Evolutionary conservation across 495 filamentous ascomycete genomes (phyloP).

Genomic region (Penicillium malachiteum): DNA sequence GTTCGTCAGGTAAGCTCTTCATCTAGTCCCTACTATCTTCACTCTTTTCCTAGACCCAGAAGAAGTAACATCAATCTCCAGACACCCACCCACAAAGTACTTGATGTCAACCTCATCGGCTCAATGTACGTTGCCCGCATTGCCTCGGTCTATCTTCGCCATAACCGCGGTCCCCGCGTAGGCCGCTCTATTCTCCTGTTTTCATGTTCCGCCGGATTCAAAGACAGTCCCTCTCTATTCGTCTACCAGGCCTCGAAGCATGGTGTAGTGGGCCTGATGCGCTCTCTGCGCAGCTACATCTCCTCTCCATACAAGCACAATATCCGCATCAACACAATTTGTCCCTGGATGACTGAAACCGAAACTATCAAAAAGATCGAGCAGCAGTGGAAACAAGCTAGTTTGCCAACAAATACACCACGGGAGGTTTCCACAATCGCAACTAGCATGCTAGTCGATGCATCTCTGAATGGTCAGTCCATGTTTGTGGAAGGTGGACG

Average conservation of each 20-base stretch:
- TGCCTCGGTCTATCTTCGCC: conserved; percentile 46
- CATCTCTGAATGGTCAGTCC: conserved; percentile 40
- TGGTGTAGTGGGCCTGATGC: conserved; percentile 50
- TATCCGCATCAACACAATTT: conserved; percentile 53
- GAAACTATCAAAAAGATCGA: conserved; percentile 41
- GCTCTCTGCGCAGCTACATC: conserved; percentile 43
- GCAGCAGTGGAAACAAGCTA: conserved; percentile 42
- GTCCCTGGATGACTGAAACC: conserved; percentile 54
- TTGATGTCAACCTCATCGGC: conserved; percentile 52
- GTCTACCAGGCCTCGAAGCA: conserved; percentile 52
- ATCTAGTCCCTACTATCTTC: neutral
- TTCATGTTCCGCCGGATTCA: conserved; percentile 46
- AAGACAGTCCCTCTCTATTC: conserved; percentile 45
- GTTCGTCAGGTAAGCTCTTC: conserved; percentile 31
- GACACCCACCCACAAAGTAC: conserved; percentile 42
- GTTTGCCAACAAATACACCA: conserved; percentile 46
- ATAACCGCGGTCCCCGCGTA: conserved; percentile 36
- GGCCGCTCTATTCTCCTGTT: conserved; percentile 50
- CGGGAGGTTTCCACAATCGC: conserved; percentile 45
- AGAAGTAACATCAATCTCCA: conserved; percentile 27
- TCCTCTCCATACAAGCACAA: conserved; percentile 36
- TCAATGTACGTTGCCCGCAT: conserved; percentile 47
- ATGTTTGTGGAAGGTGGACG: conserved; percentile 50
- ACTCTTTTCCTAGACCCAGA: neutral
- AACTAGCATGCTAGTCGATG: conserved; percentile 36